Evolutionary conservation across 2,329 filamentous ascomycete species (phyloP).

Genomic region (Gnomoniopsis sp.): DNA sequence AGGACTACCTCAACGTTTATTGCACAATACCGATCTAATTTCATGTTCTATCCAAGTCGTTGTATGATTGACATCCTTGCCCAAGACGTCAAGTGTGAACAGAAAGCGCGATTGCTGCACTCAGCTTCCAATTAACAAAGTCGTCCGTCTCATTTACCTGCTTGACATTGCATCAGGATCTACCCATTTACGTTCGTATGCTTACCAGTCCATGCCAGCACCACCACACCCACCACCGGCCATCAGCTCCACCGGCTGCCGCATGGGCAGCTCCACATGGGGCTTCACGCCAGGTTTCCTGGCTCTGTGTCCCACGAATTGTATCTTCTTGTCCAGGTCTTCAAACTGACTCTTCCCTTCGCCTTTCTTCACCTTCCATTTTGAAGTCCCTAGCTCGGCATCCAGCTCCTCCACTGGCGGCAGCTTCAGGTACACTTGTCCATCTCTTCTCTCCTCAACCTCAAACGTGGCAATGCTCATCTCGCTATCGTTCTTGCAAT

Average conservation of each 20-base stretch:
- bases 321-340: constrained; percentile 45
- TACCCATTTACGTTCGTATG: background rate
- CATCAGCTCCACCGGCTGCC: constrained; percentile 36
- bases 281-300: constrained; percentile 40
- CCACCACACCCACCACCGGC: constrained; percentile 41
- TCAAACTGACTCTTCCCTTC: constrained; percentile 48
- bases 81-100: too few relatives aligned
- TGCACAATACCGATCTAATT: too few relatives aligned
- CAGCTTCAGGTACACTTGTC: constrained; percentile 75
- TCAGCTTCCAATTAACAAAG: too few relatives aligned
- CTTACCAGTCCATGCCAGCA: constrained; percentile 44
- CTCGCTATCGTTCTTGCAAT: constrained; percentile 69
- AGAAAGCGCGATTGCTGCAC: too few relatives aligned
- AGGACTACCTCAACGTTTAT: too few relatives aligned
- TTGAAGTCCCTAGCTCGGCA: constrained; percentile 69
- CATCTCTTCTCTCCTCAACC: constrained; percentile 69
- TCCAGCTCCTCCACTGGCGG: constrained; percentile 81
- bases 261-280: constrained; percentile 29
- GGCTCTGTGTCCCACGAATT: constrained; percentile 39
- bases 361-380: constrained; percentile 74
- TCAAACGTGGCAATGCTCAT: constrained; percentile 82
- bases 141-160: too few relatives aligned
- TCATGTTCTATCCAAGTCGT: too few relatives aligned
- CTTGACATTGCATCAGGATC: too few relatives aligned
- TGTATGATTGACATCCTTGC: too few relatives aligned